Base-by-base conservation (phyloP, 2,329 filamentous ascomycete species). In the Chaetothyriales sp. region DNA sequence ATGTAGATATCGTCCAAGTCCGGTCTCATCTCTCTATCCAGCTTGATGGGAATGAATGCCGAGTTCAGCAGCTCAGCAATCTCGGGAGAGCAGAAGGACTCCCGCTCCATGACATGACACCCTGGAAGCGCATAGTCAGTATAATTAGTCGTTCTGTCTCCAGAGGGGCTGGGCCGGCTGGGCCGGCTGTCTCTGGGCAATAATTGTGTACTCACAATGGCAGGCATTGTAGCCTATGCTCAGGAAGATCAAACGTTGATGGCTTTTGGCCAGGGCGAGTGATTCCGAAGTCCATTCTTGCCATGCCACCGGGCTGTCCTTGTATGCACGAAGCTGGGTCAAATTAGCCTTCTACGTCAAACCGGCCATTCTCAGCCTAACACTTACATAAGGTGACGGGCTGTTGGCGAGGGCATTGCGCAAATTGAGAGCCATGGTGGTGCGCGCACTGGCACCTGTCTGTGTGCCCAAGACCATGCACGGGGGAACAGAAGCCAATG, bases 1-100 rank as follows among this genome's bases (percentile, higher is more conserved):
- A 95, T 95, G 67, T 97, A 97, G 58, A 97, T 89, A 56, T 86
- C 82, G 64, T 98, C 92, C 58, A 97, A 81, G 64, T 97, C 89
- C 7, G 90, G 90, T 22, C 90, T 82, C 69, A 95, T 88, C 69
- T 98, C 92, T 54, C 89, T 81, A 68, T 98, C 92, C 63, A 97
- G 80, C 61, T 95, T 85, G 66, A 97, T 82, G 3, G 92, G 90
- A 45, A 98, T 81, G 67, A 97, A 98, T 52, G 81, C 79, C 55
- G 83, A 75, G 71, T 97, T 98, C 37, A 98, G 76, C 52, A 95
- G 75, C 20, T 79, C 71, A 15, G 92, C 89, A 55, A 95, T 83
- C 56, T 88, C 81, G 1, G 79, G 73, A 60, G 94, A 86, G 65
- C 83, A 83, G 67, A 98, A 97, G 18, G 86, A 90, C 68, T 98